Conservation (phyloP, 2,329 filamentous ascomycete species). For the Botryosphaeria agaves region DNA sequence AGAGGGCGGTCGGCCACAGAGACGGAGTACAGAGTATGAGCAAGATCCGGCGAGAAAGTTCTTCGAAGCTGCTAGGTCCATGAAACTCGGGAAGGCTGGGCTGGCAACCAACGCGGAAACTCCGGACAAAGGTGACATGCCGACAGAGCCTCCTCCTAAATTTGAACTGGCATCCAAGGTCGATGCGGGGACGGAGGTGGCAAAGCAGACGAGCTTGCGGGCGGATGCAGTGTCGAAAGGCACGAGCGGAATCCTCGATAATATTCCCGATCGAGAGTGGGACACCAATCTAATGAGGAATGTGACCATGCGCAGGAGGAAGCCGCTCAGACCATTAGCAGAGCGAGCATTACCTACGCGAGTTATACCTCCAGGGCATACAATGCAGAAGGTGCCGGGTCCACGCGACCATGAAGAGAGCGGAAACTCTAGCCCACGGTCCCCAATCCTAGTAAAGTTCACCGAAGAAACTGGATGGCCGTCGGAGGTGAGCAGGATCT, state of each 20-base stretch:
- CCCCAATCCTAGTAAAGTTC: constrained; percentile 32
- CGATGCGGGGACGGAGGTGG: no score
- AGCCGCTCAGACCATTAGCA: constrained; percentile 7
- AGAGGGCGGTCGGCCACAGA: constrained; percentile 7
- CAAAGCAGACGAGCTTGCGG: constrained; percentile 10
- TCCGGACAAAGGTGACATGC: constrained; percentile 3
- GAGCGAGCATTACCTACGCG: no score
- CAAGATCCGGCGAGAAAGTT: no score
- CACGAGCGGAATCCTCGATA: constrained; percentile 4
- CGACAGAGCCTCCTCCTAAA: no score
- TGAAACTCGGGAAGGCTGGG: constrained; percentile 6
- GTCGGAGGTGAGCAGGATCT: constrained; percentile 13
- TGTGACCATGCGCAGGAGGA: constrained; percentile 20
- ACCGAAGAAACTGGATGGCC: constrained; percentile 34
- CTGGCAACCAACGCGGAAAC: constrained; percentile 7
- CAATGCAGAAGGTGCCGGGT: no score
- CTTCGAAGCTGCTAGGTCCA: constrained; percentile 1
- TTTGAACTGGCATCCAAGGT: no score
- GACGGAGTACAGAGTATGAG: no score
- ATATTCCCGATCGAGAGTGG: constrained; percentile 19
- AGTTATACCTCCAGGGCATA: no score
- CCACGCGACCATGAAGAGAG: no score
- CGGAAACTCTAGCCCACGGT: no score
- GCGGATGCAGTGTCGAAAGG: constrained; percentile 4
- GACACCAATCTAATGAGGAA: constrained; percentile 23